Percentiles rank a stretch among this genome's conserved stretches.
phyloP scores from a whole-genome alignment of 352 stramenopile genomes.

The Discostella stelligera region DNA sequence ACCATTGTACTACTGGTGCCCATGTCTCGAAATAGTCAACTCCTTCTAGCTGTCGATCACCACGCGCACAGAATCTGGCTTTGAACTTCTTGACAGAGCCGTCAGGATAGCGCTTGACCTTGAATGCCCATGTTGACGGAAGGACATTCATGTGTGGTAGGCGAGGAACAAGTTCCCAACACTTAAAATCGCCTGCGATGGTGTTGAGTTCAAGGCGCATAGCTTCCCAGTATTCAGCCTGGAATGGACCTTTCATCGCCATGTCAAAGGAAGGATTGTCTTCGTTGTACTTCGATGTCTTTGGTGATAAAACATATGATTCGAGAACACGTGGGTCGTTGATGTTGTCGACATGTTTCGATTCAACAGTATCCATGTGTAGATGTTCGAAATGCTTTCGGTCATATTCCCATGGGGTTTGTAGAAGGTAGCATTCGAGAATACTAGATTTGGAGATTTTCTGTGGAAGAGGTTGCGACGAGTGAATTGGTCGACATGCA shows the following conservation, averaged over 20 bases:
- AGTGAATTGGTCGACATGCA: not conserved
- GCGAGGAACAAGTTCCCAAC: constrained; percentile 8
- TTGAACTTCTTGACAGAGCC: constrained; percentile 46
- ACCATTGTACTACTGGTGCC: not conserved
- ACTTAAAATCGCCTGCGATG: constrained; percentile 3
- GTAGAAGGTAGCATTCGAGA: not conserved
- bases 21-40: constrained; percentile 51
- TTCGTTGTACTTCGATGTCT: constrained; percentile 7
- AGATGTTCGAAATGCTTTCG: not conserved
- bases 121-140: no score
- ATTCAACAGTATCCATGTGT: not conserved
- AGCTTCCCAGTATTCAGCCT: not conserved
- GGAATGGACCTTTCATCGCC: no score
- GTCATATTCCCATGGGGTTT: not conserved
- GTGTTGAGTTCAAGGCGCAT: constrained; percentile 14
- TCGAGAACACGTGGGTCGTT: not conserved
- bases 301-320: not conserved
- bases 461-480: not conserved
- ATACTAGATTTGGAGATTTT: not conserved
- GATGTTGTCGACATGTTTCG: not conserved
- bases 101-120: no score
- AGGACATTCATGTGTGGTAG: constrained; percentile 8
- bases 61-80: constrained; percentile 35
- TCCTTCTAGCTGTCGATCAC: constrained; percentile 12
- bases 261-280: not conserved